Evolutionary conservation across 2,329 filamentous ascomycete species (phyloP).

Genomic region (Domatiomyces catenatus): DNA sequence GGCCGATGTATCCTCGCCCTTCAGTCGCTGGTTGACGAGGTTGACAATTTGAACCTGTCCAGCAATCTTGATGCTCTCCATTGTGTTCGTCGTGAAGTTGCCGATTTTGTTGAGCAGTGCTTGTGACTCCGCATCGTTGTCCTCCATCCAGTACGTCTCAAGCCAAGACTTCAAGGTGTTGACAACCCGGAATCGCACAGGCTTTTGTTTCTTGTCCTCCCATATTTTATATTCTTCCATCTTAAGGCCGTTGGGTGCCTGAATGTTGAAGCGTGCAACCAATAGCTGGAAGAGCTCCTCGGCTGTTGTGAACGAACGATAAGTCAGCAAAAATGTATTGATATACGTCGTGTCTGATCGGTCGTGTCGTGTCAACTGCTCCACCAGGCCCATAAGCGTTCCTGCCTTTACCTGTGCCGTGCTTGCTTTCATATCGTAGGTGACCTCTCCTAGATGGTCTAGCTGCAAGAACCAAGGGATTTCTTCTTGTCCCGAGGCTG

Average conservation of each 20-base stretch:
- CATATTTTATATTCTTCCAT: constrained; percentile 67
- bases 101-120: constrained; percentile 78
- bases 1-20: constrained; percentile 71
- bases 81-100: constrained; percentile 77
- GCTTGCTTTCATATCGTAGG: constrained; percentile 70
- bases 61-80: constrained; percentile 85
- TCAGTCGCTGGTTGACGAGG: constrained; percentile 74
- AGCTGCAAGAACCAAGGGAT: constrained; percentile 70
- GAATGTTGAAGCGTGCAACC: constrained; percentile 79
- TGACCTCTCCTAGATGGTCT: constrained; percentile 76
- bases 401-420: constrained; percentile 72
- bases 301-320: constrained; percentile 84
- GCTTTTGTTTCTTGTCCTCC: constrained; percentile 89
- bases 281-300: constrained; percentile 83
- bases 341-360: constrained; percentile 92
- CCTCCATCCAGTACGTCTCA: constrained; percentile 98
- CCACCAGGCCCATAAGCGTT: constrained; percentile 73
- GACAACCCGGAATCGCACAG: constrained; percentile 87
- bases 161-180: constrained; percentile 99
- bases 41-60: constrained; percentile 72
- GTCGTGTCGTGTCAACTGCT: constrained; percentile 90
- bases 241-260: constrained; percentile 69
- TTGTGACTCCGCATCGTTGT: constrained; percentile 66
- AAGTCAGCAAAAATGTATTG: constrained; percentile 93
- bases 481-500: constrained; percentile 44